Evolutionary conservation across 225 moss, liverwort and hornwort species (phyloP), one percentile per base, ranked within the genome.

Genomic region (Pseudisothecium myosuroides): DNA sequence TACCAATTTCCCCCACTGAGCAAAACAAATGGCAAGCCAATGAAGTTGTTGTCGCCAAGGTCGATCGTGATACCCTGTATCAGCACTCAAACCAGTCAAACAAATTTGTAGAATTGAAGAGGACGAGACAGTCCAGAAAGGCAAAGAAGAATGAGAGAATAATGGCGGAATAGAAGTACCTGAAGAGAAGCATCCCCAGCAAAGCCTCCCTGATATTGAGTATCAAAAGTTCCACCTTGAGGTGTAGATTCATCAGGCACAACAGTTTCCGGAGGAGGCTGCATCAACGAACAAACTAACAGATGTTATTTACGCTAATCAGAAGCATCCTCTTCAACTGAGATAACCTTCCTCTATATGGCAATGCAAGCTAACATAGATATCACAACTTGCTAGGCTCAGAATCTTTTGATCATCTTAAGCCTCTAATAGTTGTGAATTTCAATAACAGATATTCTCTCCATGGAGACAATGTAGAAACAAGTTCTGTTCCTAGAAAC

Each of bases 21-120:
- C 88, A 96, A 85, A 28, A 98, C 95, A 78, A 97, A 98, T 37
- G 98, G 96, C 87, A 98, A 94, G 65, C 98, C 98, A 83, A 96
- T 93, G 64, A 95, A 96, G 71, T 93, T 89, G 64, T 86, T 89
- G 60, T 92, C 94, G 56, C 93, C 91, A 54, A 98, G 91, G 60
- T 89, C 90, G 60, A 98, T 94, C 82, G 95, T 95, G 61, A 96
- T 58, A 82, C 94, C 95, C 98, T 98, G 90, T 36, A 90, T 59
- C 66, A 90, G 78, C 83, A 84, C 83, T 81, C 88, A 86, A 59
- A 81, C 36, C 43, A 83, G 66, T 87, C 47, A 72, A 49, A 86
- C 39, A 82, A 86, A 84, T 77, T 47, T 29, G 75, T 76, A 84
- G 72, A 34, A 60, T 67, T 86, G 50, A 82, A 47, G 66, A 49